A percentile compares a stretch with the other conserved stretches of the same genome.
phyloP scores from a whole-genome alignment of 176 grass and related monocot genomes.

The Calamus simplicifolius region DNA sequence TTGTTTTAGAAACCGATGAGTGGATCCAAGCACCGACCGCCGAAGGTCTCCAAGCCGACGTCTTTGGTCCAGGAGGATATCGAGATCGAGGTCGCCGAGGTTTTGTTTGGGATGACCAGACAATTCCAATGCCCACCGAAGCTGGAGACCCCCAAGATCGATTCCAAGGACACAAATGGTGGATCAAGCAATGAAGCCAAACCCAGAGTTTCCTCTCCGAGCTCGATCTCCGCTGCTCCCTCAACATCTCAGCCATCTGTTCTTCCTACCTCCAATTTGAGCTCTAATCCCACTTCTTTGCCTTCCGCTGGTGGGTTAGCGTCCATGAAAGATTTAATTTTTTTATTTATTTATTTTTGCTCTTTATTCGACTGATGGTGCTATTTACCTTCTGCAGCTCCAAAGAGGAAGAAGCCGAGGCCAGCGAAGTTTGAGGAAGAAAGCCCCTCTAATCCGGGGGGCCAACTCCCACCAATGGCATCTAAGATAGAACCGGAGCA shows the following conservation, averaged over 20 bases:
- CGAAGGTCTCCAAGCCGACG: slow-evolving; percentile 54
- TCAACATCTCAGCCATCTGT: slow-evolving; percentile 26
- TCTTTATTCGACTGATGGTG: background rate
- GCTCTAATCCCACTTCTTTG: slow-evolving; percentile 30
- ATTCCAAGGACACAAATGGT: slow-evolving; percentile 28
- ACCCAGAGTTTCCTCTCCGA: slow-evolving; percentile 61
- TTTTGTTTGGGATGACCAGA: slow-evolving; percentile 79
- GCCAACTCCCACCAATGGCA: slow-evolving; percentile 11
- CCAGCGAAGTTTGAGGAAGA: slow-evolving; percentile 65
- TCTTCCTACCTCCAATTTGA: slow-evolving; percentile 39
- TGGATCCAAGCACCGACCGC: slow-evolving; percentile 24
- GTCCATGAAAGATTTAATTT: background rate
- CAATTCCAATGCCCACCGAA: slow-evolving; percentile 56
- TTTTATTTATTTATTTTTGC: slow-evolving; percentile 1
- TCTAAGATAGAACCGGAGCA: slow-evolving; percentile 21
- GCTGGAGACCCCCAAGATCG: slow-evolving; percentile 57
- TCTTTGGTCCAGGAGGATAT: slow-evolving; percentile 92
- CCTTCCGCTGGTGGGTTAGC: slow-evolving; percentile 38
- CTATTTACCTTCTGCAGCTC: slow-evolving; percentile 32
- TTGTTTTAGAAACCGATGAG: slow-evolving; percentile 44
- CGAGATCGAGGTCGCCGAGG: slow-evolving; percentile 88
- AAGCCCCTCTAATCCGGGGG: slow-evolving; percentile 3
- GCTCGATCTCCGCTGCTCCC: slow-evolving; percentile 12
- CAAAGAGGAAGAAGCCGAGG: slow-evolving; percentile 88
- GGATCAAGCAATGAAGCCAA: slow-evolving; percentile 30